Percentiles rank a stretch among this genome's conserved stretches.
Evolutionary conservation across 495 filamentous ascomycete genomes (phyloP).

Genomic region (Podospora tetraspora): DNA sequence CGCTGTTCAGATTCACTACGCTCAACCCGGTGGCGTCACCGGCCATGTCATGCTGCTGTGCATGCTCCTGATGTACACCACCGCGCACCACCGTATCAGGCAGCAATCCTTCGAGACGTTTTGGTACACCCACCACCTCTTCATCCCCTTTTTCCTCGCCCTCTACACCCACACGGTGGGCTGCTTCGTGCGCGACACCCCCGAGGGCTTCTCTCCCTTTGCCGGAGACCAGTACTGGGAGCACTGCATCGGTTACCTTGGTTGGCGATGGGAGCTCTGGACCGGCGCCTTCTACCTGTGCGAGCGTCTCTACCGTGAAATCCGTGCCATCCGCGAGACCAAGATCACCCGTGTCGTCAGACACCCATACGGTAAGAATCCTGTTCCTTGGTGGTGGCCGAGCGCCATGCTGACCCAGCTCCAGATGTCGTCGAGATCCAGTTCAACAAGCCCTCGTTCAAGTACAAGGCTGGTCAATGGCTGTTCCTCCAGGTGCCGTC

Average conservation of each 20-base stretch:
- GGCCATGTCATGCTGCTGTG: constrained; percentile 97
- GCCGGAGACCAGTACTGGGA: constrained; percentile 76
- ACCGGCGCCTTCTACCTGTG: constrained; percentile 79
- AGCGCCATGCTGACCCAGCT: constrained; percentile 1
- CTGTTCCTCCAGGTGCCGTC: constrained; percentile 90
- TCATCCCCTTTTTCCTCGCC: constrained; percentile 88
- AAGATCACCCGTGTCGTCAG: constrained; percentile 90
- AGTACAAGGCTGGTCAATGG: constrained; percentile 98
- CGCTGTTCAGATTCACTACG: constrained; percentile 91
- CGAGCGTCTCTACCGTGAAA: constrained; percentile 89
- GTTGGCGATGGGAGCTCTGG: constrained; percentile 94
- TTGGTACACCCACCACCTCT: constrained; percentile 98
- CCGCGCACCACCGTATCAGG: constrained; percentile 85
- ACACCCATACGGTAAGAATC: constrained; percentile 85
- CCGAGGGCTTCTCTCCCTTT: constrained; percentile 72
- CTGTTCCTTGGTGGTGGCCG: neutral
- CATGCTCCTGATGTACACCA: constrained; percentile 98
- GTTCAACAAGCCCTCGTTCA: constrained; percentile 92
- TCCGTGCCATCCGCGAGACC: constrained; percentile 72
- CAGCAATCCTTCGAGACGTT: constrained; percentile 98
- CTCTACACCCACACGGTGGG: constrained; percentile 94
- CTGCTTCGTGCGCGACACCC: constrained; percentile 86
- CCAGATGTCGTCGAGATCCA: constrained; percentile 94
- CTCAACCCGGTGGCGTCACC: constrained; percentile 82
- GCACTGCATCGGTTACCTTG: constrained; percentile 92